phyloP scores from a whole-genome alignment of 345 rosid genomes.

The Lagerstroemia speciosa region DNA sequence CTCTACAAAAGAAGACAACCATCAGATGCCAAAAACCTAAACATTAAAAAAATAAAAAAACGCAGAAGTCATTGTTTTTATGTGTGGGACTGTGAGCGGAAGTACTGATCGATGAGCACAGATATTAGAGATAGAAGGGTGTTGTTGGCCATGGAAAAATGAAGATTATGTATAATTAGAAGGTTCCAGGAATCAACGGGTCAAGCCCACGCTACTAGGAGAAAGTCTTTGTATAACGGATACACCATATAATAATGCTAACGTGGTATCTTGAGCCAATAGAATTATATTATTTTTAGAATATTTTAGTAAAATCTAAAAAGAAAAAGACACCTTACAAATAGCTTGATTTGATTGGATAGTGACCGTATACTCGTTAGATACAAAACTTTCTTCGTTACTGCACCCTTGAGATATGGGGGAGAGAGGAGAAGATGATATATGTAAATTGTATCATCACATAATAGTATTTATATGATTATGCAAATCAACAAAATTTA shows the following conservation, averaged over 20 bases:
- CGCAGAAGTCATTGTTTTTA: neutral
- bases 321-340: no score
- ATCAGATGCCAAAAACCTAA: conserved; percentile 16
- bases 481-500: no score
- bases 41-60: conserved; percentile 2
- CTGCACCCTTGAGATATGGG: conserved; percentile 34
- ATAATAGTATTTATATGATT: conserved; percentile 18
- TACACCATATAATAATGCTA: no score
- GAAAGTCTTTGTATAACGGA: no score
- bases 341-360: no score
- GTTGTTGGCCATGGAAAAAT: conserved; percentile 14
- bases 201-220: conserved; percentile 44
- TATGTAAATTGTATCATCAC: conserved; percentile 11
- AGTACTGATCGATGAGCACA: conserved; percentile 8
- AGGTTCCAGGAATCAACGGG: conserved; percentile 97
- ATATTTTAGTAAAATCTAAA: no score
- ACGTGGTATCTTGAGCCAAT: no score
- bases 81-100: neutral
- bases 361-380: no score
- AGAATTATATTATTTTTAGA: no score
- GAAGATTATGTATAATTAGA: conserved; percentile 34
- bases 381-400: no score
- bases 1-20: neutral
- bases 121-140: conserved; percentile 5
- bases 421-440: neutral